A percentile compares a stretch with the other conserved stretches of the same genome.
Evolutionary conservation across 805 yeast genomes (phyloP).

Genomic region (Maudiozyma pseudohumilis): DNA sequence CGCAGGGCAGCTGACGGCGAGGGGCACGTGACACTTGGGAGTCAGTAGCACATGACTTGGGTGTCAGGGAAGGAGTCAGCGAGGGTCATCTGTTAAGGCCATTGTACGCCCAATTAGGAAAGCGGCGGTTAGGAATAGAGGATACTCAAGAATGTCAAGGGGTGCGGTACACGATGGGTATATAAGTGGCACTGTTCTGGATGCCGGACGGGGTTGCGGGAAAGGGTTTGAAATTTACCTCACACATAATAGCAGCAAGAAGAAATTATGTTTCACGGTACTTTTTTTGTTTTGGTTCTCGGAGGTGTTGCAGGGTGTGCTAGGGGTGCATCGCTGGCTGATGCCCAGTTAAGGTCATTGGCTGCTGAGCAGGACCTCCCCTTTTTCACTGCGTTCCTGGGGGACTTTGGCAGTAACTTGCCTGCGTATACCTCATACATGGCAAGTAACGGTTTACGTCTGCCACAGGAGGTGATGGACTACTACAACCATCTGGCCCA

Average conservation of each 20-base stretch:
- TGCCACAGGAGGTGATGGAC: conserved; percentile 30
- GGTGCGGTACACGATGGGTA: too few relatives aligned
- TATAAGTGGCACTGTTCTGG: too few relatives aligned
- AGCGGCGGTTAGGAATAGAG: not conserved
- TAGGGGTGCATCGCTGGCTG: not conserved
- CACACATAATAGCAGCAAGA: too few relatives aligned
- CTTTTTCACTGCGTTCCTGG: conserved; percentile 26
- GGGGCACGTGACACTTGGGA: too few relatives aligned
- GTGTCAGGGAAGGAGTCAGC: not conserved
- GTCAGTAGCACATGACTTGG: not conserved
- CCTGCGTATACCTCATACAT: conserved; percentile 30
- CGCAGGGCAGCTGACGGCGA: too few relatives aligned
- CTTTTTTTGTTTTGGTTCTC: not conserved
- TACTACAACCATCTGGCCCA: conserved; percentile 27
- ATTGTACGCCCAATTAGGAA: not conserved
- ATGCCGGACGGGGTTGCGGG: too few relatives aligned
- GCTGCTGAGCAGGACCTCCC: conserved; percentile 29
- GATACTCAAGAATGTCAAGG: not conserved
- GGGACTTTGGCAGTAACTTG: conserved; percentile 25
- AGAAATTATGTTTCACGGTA: too few relatives aligned
- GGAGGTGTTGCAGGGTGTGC: not conserved
- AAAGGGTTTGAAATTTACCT: too few relatives aligned
- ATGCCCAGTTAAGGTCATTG: conserved; percentile 6
- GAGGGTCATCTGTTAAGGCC: not conserved
- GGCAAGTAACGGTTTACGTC: conserved; percentile 21